Conservation (phyloP, 257 asterid genomes). For the Scutellaria baicalensis region DNA sequence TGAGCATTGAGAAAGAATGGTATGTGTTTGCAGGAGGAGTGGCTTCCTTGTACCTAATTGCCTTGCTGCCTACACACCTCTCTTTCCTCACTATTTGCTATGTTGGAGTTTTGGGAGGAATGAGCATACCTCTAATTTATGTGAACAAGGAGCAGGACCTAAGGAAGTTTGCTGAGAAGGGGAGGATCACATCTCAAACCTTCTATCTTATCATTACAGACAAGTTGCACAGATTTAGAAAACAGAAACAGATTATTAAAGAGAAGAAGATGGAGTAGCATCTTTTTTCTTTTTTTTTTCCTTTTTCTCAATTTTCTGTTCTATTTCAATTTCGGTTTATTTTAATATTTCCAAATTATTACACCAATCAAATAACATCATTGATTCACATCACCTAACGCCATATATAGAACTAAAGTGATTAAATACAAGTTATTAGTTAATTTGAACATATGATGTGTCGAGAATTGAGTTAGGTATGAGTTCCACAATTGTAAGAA, state of each 20-base stretch:
- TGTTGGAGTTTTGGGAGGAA: constrained; percentile 33
- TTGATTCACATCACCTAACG: too few species aligned
- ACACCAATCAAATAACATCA: too few species aligned
- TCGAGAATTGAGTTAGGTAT: too few species aligned
- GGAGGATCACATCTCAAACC: constrained; percentile 21
- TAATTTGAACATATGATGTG: too few species aligned
- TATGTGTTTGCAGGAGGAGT: constrained; percentile 33
- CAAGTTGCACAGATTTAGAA: constrained; percentile 11
- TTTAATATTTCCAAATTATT: too few species aligned
- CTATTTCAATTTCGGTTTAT: too few species aligned
- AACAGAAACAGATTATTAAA: constrained; percentile 19
- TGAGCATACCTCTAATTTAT: constrained; percentile 40
- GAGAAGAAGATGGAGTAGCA: constrained; percentile 40
- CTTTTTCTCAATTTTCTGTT: too few species aligned
- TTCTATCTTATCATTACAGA: constrained; percentile 17
- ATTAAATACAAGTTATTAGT: too few species aligned
- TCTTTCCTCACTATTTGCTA: constrained; percentile 45
- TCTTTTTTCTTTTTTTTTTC: too few species aligned
- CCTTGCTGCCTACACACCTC: constrained; percentile 24
- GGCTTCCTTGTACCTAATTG: constrained; percentile 20
- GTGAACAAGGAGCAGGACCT: constrained; percentile 38
- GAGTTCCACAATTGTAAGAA: too few species aligned
- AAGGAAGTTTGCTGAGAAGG: constrained; percentile 16
- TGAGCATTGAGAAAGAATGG: constrained; percentile 45
- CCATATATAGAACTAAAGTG: too few species aligned